Evolutionary conservation across 1,284 basidiomycete species (phyloP), one percentile per base, ranked within the genome.

Genomic region (Pseudozyma thailandica): DNA sequence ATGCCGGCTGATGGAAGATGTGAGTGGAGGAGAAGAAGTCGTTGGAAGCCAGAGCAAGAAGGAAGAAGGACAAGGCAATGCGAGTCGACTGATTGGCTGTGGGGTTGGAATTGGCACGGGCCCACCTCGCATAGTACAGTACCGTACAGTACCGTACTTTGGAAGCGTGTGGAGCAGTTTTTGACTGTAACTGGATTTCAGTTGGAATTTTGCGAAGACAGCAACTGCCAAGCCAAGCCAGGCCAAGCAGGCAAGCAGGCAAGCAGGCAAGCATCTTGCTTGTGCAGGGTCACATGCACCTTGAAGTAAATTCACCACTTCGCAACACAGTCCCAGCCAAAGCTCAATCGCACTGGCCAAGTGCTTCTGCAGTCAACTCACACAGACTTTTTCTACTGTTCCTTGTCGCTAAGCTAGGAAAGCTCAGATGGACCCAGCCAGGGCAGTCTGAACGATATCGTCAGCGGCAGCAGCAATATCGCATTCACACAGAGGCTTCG

Each of bases 241-340:
- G 12, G 7, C 31, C 12, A 10, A 33, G 41, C 41, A 50, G 54
- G 44, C 41, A 30, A 9, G 21, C 41, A 12, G 23, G 28, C 30
- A 38, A 38, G 41, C 35, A 50, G 9, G 16, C 35, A 43, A 16
- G 31, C 20, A 4, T 46, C 7, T 62, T 48, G 51, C 52, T 42
- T 48, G 53, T 62, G 60, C 60, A 55, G 45, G 60, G 60, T 62
- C 60, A 62, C 60, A 62, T 62, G 60, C 6, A 23, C 16, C 35
- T 33, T 12, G 23, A 7, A n/a, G 13, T 18, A 23, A 21, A 41
- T 10, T 23, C 12, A 33, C 31, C 12, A 33, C 31, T 10, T 10
- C 31, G 12, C 12, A 33, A 33, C n/a, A 10, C 31, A 21, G 20
- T 41, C 39, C 12, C 39, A 41, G 39, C 39, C 39, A 35, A 12